Conservation (phyloP, 345 rosid genomes). For the Acer yangbiense region DNA sequence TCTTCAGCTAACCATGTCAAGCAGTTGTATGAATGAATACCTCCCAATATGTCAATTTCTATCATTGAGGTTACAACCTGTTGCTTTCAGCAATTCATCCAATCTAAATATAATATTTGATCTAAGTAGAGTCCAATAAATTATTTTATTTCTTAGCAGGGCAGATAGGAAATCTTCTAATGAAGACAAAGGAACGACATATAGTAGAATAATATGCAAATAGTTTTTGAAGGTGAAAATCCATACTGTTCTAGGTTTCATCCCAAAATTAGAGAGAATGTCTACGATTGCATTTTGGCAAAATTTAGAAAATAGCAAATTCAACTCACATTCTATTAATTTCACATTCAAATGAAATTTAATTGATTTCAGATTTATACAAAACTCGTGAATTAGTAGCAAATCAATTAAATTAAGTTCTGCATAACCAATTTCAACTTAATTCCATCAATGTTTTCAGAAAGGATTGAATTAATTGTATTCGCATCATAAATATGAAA, state of each 20-base stretch:
- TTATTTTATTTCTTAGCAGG: too few relatives aligned
- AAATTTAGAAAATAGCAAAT: neutral
- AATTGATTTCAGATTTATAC: neutral
- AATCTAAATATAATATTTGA: neutral
- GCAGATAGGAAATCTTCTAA: neutral
- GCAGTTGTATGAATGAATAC: neutral
- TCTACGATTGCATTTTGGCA: neutral
- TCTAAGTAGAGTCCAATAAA: neutral
- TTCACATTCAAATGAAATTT: neutral
- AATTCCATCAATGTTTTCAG: constrained; percentile 1
- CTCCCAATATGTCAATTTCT: neutral
- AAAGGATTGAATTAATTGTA: neutral
- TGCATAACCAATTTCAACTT: neutral
- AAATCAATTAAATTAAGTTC: neutral
- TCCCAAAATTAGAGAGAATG: neutral
- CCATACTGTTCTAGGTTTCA: neutral
- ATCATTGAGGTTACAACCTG: neutral
- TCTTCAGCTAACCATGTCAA: constrained; percentile 7
- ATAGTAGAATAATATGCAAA: neutral
- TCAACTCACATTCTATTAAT: neutral
- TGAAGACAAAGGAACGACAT: neutral
- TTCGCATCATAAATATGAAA: neutral
- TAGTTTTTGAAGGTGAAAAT: neutral
- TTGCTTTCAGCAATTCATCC: constrained; percentile 11
- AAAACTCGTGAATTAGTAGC: neutral